phyloP scores from a whole-genome alignment of 768 basidiomycete species.

The Phaffia australis region DNA sequence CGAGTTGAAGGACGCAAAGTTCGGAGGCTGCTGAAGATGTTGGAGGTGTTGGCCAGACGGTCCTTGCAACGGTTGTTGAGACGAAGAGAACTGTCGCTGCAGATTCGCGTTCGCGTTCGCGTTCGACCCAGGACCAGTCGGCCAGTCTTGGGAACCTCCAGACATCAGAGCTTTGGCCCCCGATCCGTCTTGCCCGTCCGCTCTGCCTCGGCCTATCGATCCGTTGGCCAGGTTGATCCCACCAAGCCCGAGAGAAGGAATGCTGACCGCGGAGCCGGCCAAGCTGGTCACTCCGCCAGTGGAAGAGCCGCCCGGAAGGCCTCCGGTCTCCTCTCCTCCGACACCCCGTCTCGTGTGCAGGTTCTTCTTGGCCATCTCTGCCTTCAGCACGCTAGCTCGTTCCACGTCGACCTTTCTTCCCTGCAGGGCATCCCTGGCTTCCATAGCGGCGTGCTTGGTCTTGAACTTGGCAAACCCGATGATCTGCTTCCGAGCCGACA shows the following conservation, averaged over 20 bases:
- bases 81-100: conserved; percentile 11
- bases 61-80: neutral
- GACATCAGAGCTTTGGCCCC: neutral
- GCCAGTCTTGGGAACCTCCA: neutral
- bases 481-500: conserved; percentile 74
- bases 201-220: neutral
- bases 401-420: conserved; percentile 84
- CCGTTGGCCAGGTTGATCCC: conserved; percentile 9
- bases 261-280: conserved; percentile 6
- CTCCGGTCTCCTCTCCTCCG: conserved; percentile 43
- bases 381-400: conserved; percentile 84
- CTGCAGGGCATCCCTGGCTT: conserved; percentile 76
- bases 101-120: neutral
- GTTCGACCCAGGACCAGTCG: conserved; percentile 11
- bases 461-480: conserved; percentile 97
- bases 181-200: neutral
- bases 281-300: conserved; percentile 32
- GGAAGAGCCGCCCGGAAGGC: conserved; percentile 31
- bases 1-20: neutral
- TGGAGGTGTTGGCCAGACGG: neutral
- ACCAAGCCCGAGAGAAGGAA: neutral
- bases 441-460: conserved; percentile 71
- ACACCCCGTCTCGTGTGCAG: conserved; percentile 87
- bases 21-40: neutral
- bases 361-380: conserved; percentile 99